Base-by-base conservation (phyloP, 1,284 basidiomycete genomes). In the Sporisorium scitamineum region DNA sequence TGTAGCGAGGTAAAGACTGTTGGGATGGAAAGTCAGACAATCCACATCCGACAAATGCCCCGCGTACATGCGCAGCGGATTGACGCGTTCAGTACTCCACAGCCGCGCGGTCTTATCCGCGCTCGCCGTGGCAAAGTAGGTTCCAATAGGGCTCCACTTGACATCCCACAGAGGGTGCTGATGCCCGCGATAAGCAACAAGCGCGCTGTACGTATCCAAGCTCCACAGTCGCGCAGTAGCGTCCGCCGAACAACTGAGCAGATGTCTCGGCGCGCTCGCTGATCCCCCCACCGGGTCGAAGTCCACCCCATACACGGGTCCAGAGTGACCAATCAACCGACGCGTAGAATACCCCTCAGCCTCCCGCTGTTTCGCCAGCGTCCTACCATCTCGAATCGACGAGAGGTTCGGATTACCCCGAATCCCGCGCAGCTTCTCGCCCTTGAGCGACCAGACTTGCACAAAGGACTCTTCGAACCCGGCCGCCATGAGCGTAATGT, bases 121-220 rank as follows among this genome's bases (percentile, higher is more conserved):
- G 83, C 94, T 95, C 6, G 91, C 95, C 13, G 94, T 96, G 0
- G 96, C 96, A 86, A 99, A 99, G 87, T 99, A 98, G n/a, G 96
- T 91, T 6, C 97, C 96, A 87, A 94, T 90, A 8, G 96, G 95
- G 76, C 93, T 95, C 97, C 97, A 99, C 85, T 97, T 92, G 10
- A 97, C 94, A 80, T 98, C 95, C 97, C 97, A 99, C 0, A 99
- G 92, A 0, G 97, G 95, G 85, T 97, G 95, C 84, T 96, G 92
- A 83, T 99, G 97, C 0, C 97, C 97, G 22, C 95, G 90, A 85
- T 96, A 99, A 7, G 92, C 94, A 5, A 95, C 95, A 9, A 99
- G 88, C 78, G 97, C 97, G 24, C 92, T 90, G 88, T 94, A 92
- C 1, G 96, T 97, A 80, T 99, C 95, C 85, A 98, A 88, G 13